Base-by-base conservation (phyloP, 2,329 filamentous ascomycete species). In the Stachybotrys echinatus region DNA sequence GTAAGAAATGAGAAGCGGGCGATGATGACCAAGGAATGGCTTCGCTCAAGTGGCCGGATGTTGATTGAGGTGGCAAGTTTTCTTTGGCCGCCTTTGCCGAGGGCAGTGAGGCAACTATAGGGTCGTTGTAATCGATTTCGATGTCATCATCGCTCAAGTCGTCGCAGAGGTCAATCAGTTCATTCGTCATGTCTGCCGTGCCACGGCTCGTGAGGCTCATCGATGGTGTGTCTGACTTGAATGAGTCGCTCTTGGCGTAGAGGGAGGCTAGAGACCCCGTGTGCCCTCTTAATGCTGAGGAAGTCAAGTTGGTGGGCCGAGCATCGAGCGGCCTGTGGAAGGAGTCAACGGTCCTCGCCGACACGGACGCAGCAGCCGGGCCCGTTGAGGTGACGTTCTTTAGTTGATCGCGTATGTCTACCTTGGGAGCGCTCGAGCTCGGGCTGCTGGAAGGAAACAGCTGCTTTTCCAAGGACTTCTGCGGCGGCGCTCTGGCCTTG, bases 61-160 rank as follows among this genome's bases (percentile, higher is more conserved):
- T 58, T 12, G 64, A 58, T 23, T 60, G 59, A 10, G 64, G 58
- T 10, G 61, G 58, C 47, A 63, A 55, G 38, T 52, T 57, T 45
- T 64, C 57, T 20, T 61, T 59, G 3, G 27, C 14, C n/a, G n/a
- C n/a, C 34, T 23, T 18, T 19, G 58, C 34, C 14, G 54, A 19
- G 12, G 52, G 52, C 49, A 58, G 55, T n/a, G 59, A 23, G 23
- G 53, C 39, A 51, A 57, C 51, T 74, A 4, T 81, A 74, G 2
- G 78, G 72, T 0, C 84, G 82, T 88, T 77, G 47, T 84, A 79
- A 54, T 91, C 80, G 19, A 88, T 68, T 12, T 19, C 88, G 21
- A 95, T 74, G 49, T 90, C 81, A 19, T 85, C 91, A 62, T 92
- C 88, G 59, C 90, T 89, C 57, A 95, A 94, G 62, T 96, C 92